Evolutionary conservation across 306 rosid genomes (phyloP), one percentile per base, ranked within the genome.

Genomic region (Lablab purpureus): DNA sequence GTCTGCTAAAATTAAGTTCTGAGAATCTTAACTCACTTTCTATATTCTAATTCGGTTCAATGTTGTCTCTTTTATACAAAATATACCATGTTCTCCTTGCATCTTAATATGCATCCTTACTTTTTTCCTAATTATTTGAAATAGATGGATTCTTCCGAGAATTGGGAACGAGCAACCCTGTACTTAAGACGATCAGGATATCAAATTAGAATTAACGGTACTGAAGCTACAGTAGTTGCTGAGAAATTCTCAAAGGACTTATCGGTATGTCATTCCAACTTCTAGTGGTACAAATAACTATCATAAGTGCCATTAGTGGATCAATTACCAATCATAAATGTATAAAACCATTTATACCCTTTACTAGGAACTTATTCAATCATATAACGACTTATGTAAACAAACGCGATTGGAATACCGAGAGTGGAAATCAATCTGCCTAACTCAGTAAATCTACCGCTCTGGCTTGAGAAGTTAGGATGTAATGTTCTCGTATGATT

Each of bases 221-320:
- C 88, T 40, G 98, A 91, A 79, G 71, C 80, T 74, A 60, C 64
- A 25, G 89, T 85, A 10, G 81, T 90, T 82, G 64, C 75, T 1
- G 97, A 95, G 79, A 92, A 91, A 80, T 91, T 90, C 85, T 95
- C 99, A 3, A 87, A 87, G 84, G 99, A 95, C 60, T 87, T 90
- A 74, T 95, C 97, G 64, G 99, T 92, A 91, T 81, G 91, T 78
- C 67, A 83, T 77, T 58, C 23, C 72, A 69, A 63, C 73, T 64
- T 47, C 55, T 19, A 25, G 56, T 47, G 49, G 32, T 63, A 37
- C 71, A 49, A 6, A 25, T 25, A 47, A 37, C 36, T 62, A 59
- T 12, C 10, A 11, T 10, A 32, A 32, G 27, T 9, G 43, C 14
- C 47, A 46, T 40, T 28, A 18, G 15, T 60, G 46, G 30, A 17